These are phyloP conservation scores for Aspergillus nomiae DNA, from an alignment of 2,329 filamentous ascomycete genomes.

Conservation along the genomic window DNA sequence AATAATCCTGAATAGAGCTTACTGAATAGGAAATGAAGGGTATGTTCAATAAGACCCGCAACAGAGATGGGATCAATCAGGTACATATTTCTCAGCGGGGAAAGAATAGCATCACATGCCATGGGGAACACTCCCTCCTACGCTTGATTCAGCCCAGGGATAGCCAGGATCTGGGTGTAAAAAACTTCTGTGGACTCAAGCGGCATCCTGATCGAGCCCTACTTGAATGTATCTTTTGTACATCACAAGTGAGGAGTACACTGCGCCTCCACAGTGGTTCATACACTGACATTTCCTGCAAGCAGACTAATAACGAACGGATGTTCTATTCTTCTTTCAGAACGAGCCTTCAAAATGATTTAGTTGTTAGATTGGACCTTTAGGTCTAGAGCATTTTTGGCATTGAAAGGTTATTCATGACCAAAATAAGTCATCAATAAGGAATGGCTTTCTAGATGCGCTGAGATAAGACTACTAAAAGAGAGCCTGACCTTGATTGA, in stretches of 20 bases:
- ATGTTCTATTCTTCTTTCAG: background rate
- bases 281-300: background rate
- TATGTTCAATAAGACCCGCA: constrained; percentile 7
- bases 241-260: background rate
- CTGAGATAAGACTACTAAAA: background rate
- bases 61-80: background rate
- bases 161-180: background rate
- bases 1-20: background rate
- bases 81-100: background rate
- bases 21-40: background rate
- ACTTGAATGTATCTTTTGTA: background rate
- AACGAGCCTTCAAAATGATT: background rate
- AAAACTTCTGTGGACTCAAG: background rate
- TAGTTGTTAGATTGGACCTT: background rate
- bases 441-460: background rate
- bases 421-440: background rate
- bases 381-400: background rate
- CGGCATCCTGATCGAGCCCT: background rate
- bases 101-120: background rate
- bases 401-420: background rate
- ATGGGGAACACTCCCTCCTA: too few species aligned
- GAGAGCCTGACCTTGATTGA: constrained; percentile 10
- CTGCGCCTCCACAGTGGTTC: background rate
- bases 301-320: background rate
- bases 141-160: background rate